Conservation (phyloP, 768 basidiomycete genomes). For the Kwoniella botswanensis region DNA sequence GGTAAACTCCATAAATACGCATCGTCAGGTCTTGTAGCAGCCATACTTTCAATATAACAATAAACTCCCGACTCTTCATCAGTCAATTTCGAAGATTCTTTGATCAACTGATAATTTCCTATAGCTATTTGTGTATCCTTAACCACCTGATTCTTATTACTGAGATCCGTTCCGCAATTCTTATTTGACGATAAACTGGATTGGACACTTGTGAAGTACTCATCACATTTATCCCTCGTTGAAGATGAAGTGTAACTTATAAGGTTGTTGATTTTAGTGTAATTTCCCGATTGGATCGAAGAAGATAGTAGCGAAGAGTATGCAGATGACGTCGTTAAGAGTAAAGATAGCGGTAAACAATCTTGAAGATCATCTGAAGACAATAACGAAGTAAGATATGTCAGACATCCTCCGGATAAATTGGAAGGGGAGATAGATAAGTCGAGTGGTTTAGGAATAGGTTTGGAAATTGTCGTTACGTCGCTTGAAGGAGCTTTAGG, state of each 20-base stretch:
- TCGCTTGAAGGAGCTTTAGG: constrained; percentile 35
- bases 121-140: constrained; percentile 32
- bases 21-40: constrained; percentile 40
- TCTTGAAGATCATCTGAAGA: constrained; percentile 34
- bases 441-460: constrained; percentile 47
- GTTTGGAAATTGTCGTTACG: constrained; percentile 27
- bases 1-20: constrained; percentile 49
- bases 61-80: constrained; percentile 38
- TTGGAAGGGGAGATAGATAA: constrained; percentile 35
- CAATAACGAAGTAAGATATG: constrained; percentile 41
- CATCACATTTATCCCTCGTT: constrained; percentile 27
- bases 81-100: constrained; percentile 29
- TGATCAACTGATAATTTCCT: constrained; percentile 42
- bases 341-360: constrained; percentile 50
- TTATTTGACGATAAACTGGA: constrained; percentile 21
- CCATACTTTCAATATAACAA: constrained; percentile 48
- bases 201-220: constrained; percentile 29
- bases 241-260: constrained; percentile 35
- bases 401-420: constrained; percentile 38
- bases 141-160: constrained; percentile 24
- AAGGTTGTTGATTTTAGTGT: constrained; percentile 39
- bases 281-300: constrained; percentile 29
- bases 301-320: constrained; percentile 35
- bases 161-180: constrained; percentile 41
- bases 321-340: constrained; percentile 48